These are phyloP conservation scores for Stemphylium beticola DNA, from an alignment of 2,329 filamentous ascomycete species.

Conservation along the genomic window DNA sequence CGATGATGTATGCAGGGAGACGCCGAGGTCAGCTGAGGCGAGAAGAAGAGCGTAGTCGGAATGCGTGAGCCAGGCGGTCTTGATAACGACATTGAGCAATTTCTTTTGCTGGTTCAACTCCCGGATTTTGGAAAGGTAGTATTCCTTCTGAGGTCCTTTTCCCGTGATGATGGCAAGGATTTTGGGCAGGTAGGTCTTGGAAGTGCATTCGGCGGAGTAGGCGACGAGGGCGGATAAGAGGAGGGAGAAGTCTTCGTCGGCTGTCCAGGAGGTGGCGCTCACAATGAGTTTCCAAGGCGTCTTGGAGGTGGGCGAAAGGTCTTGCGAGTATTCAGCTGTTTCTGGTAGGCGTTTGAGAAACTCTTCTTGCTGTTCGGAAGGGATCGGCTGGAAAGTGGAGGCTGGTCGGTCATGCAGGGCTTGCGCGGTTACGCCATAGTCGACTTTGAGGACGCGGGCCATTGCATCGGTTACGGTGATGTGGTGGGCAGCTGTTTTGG, in stretches of 20 bases:
- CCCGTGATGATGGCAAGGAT: conserved; percentile 93
- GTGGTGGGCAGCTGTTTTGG: conserved; percentile 72
- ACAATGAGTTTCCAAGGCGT: conserved; percentile 74
- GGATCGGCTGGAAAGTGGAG: conserved; percentile 76
- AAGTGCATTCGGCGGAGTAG: conserved; percentile 67
- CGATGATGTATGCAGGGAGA: conserved; percentile 90
- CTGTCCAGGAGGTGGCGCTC: conserved; percentile 95
- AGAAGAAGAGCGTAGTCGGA: conserved; percentile 85
- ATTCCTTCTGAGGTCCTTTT: conserved; percentile 82
- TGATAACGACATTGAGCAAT: conserved; percentile 73
- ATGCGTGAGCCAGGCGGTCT: conserved; percentile 84
- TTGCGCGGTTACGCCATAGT: conserved; percentile 69
- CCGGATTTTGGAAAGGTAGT: conserved; percentile 72
- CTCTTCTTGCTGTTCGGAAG: conserved; percentile 47
- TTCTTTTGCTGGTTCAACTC: conserved; percentile 66
- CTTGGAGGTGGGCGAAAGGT: conserved; percentile 57
- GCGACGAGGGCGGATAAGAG: conserved; percentile 80
- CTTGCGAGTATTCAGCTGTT: conserved; percentile 64
- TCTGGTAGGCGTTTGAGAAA: conserved; percentile 72
- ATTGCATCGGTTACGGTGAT: conserved; percentile 92
- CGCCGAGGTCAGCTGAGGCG: conserved; percentile 83
- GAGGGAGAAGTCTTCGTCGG: conserved; percentile 92
- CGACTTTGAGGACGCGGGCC: conserved; percentile 71
- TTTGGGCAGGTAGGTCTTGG: conserved; percentile 61
- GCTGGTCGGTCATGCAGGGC: conserved; percentile 78